phyloP scores from a whole-genome alignment of 2,329 filamentous ascomycete genomes.

The Exophiala sp. region DNA sequence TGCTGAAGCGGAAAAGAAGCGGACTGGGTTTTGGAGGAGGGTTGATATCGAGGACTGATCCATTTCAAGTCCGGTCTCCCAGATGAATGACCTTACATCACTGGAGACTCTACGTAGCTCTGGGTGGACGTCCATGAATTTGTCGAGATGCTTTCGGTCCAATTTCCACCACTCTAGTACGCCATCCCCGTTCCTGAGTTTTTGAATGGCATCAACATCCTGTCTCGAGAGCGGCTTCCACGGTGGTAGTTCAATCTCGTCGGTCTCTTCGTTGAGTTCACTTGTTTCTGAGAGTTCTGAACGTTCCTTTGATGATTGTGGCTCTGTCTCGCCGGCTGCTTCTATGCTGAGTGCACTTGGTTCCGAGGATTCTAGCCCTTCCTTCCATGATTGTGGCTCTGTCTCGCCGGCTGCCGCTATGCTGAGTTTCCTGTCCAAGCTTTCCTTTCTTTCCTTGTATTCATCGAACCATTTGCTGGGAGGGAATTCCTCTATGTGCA shows the following conservation, averaged over 20 bases:
- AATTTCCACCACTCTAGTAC: slow-evolving; percentile 24
- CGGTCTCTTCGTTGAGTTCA: too few relatives aligned
- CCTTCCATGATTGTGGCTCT: neutral
- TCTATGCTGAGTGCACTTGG: neutral
- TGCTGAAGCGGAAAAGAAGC: slow-evolving; percentile 21
- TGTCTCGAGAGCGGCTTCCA: too few relatives aligned
- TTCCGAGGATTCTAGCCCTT: too few relatives aligned
- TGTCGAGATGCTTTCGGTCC: slow-evolving; percentile 20
- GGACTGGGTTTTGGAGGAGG: slow-evolving; percentile 20
- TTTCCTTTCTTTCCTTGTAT: neutral
- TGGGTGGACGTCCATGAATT: slow-evolving; percentile 24
- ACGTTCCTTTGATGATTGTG: too few relatives aligned
- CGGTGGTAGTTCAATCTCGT: too few relatives aligned
- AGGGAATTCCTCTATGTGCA: neutral
- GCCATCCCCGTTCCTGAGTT: neutral
- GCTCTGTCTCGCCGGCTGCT: too few relatives aligned
- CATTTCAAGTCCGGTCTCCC: slow-evolving; percentile 4
- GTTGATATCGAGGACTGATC: slow-evolving; percentile 4
- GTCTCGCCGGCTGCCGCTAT: neutral
- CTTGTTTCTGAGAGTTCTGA: too few relatives aligned
- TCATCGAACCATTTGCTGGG: slow-evolving; percentile 4
- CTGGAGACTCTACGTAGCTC: slow-evolving; percentile 10
- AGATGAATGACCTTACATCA: slow-evolving; percentile 21
- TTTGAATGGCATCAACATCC: too few relatives aligned
- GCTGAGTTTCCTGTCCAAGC: neutral